These are phyloP conservation scores for Agrocybe praecox DNA, from an alignment of 768 basidiomycete genomes.

Conservation along the genomic window DNA sequence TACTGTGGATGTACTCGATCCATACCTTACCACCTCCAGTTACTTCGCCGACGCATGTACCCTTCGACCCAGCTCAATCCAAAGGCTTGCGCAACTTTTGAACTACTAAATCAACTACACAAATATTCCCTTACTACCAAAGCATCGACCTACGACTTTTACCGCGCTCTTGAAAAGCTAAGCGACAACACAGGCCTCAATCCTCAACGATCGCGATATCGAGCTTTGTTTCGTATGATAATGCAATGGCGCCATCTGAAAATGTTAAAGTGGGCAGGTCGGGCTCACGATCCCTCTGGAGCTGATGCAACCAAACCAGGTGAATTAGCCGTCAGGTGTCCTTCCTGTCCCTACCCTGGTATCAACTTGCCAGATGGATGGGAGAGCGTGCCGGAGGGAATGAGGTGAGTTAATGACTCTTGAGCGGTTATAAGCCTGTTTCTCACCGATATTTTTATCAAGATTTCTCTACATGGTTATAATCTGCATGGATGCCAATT, in stretches of 20 bases:
- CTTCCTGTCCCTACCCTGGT: slow-evolving; percentile 34
- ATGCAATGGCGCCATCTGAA: slow-evolving; percentile 26
- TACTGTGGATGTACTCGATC: slow-evolving; percentile 1
- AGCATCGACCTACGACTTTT: slow-evolving; percentile 9
- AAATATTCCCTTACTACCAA: slow-evolving; percentile 5
- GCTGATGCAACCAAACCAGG: slow-evolving; percentile 21
- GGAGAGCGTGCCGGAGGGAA: not conserved
- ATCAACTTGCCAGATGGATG: slow-evolving; percentile 30
- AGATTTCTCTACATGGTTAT: slow-evolving; percentile 15
- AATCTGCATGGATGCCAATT: slow-evolving; percentile 14
- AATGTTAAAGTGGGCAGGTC: slow-evolving; percentile 25
- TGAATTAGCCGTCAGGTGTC: slow-evolving; percentile 28
- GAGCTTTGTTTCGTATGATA: slow-evolving; percentile 7
- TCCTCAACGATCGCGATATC: not conserved
- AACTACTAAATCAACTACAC: not conserved
- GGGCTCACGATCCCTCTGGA: slow-evolving; percentile 21
- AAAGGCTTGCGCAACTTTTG: slow-evolving; percentile 11
- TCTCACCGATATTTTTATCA: no score
- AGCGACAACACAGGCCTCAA: slow-evolving; percentile 1
- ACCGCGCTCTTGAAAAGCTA: slow-evolving; percentile 7
- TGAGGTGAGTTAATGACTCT: slow-evolving; percentile 1
- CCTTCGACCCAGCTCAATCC: slow-evolving; percentile 10
- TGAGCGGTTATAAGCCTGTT: not conserved
- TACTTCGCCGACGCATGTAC: slow-evolving; percentile 2
- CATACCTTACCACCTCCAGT: slow-evolving; percentile 1